Base-by-base conservation (phyloP, 1,139 yeast genomes). In the Debaryomycetaceae sp. region DNA sequence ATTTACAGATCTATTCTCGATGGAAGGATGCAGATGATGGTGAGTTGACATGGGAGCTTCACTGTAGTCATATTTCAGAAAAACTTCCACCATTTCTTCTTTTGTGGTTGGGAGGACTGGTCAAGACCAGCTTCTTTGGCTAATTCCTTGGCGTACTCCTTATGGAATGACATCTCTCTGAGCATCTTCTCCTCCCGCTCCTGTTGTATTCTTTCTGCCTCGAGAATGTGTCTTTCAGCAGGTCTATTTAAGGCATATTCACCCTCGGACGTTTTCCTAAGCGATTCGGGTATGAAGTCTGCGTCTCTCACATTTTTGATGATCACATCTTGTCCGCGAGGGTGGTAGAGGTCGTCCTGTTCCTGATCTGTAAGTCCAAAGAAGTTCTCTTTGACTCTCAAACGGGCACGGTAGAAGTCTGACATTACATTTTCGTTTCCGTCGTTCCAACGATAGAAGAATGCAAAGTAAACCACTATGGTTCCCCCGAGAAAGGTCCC, bases 361-460 rank as follows among this genome's bases (percentile, higher is more conserved):
- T 87, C 91, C 49, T 75, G 75, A 23, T 76, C 81, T 4, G 76
- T 65, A 48, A 87, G 66, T 1, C 85, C 85, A 36, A 77, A 55
- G 6, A 83, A 43, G 45, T 62, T 54, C 49, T 83, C 84, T 55
- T 86, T 79, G 41, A 77, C 45, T 36, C 75, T 63, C 42, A 87
- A 72, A 50, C 88, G 81, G 36, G 73, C 65, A 43, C 93, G 63
- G 60, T 87, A 82, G 43, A 87, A 81, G 41, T 77, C 81, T 9
- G 87, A 76, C 63, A 87, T 83, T 4, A 86, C 81, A 55, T 87
- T 84, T 50, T 87, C 95, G 53, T 80, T 78, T 6, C 91, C 91
- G 46, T 87, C 95, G 58, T 88, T 87, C 96, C 96, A 87, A 45
- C 91, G 71, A 60, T 84, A 79, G 64, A 87, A 83, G 58, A 87